Evolutionary conservation across 2,329 filamentous ascomycete species (phyloP), one percentile per base, ranked within the genome.

Genomic region (Leptosphaerulina australis): DNA sequence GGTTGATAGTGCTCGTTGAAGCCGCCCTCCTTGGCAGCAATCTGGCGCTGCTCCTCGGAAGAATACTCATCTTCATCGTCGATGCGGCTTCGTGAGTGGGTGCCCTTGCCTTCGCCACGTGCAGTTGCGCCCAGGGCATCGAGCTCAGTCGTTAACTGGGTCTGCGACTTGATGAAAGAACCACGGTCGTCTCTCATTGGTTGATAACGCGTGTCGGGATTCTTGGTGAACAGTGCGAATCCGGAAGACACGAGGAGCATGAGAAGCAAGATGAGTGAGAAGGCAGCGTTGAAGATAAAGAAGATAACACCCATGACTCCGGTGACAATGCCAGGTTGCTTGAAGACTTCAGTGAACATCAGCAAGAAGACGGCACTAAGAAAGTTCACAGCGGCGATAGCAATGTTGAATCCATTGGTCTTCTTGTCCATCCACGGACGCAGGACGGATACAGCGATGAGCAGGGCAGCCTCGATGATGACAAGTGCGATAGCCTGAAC

Each of bases 371-470:
- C 86, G 47, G 88, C 83, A 75, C 94, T 96, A 66, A 97, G 73
- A 73, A 97, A 96, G 79, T 96, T 97, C 74, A 96, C 81, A 35
- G 85, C 88, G 56, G 86, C 88, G 65, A 97, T 97, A 53, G 91
- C 84, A 67, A 97, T 96, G 77, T 97, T 97, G 82, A 96, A 96
- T 37, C 87, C 87, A 74, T 97, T 97, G 55, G 91, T 96, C 78
- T 92, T 93, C 84, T 96, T 96, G 81, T 97, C 93, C 93, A 97
- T 97, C 88, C 91, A 97, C 14, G 93, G 93, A 53, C 90, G 87
- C 60, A 97, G 77, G 44, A 96, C 87, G 53, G 86, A 88, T 47
- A 91, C 86, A 17, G 77, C 85, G 63, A 96, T 88, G 48, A 97
- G 81, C 62, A 88, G 87, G 43, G 75, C 83, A 2, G 87, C 87